A percentile compares a stretch with the other conserved stretches of the same genome.
These are phyloP conservation scores for Perkinsus chesapeaki DNA, from an alignment of 169 alveolate genomes.

Conservation along the genomic window DNA sequence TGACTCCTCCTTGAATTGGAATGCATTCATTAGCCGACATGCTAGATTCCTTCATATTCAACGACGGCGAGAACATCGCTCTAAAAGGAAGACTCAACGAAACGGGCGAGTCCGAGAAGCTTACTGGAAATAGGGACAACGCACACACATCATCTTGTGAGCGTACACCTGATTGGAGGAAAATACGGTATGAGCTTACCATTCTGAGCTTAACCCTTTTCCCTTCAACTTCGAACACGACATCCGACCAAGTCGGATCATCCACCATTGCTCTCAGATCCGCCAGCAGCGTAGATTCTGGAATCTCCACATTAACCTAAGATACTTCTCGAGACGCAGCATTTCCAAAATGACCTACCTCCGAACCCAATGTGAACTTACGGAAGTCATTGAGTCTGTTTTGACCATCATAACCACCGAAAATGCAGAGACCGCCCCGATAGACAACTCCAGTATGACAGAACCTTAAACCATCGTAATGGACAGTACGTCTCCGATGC, in stretches of 20 bases:
- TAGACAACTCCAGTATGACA: slow-evolving; percentile 53
- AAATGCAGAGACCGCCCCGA: slow-evolving; percentile 56
- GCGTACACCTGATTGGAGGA: neutral
- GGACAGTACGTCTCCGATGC: no score
- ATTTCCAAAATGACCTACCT: no score
- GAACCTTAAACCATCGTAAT: slow-evolving; percentile 30
- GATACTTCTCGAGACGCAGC: no score
- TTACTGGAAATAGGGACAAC: neutral
- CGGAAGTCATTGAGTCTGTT: slow-evolving; percentile 68
- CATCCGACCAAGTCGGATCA: slow-evolving; percentile 8
- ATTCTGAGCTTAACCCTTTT: neutral
- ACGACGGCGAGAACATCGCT: slow-evolving; percentile 39
- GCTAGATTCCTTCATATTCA: slow-evolving; percentile 43
- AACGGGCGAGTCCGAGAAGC: neutral
- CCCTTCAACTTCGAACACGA: slow-evolving; percentile 17
- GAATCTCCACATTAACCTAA: slow-evolving; percentile 34
- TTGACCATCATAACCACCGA: slow-evolving; percentile 79
- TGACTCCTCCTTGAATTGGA: slow-evolving; percentile 33
- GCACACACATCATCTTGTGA: slow-evolving; percentile 9
- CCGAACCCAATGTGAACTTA: slow-evolving; percentile 8
- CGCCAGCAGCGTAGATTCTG: slow-evolving; percentile 19
- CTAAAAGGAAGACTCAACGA: slow-evolving; percentile 41
- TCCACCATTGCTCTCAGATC: slow-evolving; percentile 18
- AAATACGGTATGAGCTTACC: neutral
- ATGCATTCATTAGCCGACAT: slow-evolving; percentile 9